These are phyloP conservation scores for Leccinum fallax DNA, from an alignment of 1,284 basidiomycete genomes.

Conservation along the genomic window DNA sequence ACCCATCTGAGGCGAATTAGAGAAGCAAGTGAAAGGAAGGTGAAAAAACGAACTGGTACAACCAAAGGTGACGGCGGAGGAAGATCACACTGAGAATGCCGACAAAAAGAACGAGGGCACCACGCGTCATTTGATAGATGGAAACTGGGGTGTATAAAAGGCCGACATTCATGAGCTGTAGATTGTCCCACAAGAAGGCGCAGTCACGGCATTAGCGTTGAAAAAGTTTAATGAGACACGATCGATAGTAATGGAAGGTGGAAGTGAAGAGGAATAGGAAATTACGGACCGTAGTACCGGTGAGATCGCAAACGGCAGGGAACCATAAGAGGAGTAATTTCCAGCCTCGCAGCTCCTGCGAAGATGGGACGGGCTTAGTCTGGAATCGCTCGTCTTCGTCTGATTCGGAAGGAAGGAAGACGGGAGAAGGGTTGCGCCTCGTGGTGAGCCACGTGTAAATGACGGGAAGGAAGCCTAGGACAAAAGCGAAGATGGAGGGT, in stretches of 20 bases:
- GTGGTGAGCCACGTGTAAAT: slow-evolving; percentile 65
- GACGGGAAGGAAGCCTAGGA: slow-evolving; percentile 79
- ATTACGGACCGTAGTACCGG: slow-evolving; percentile 76
- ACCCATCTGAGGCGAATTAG: slow-evolving; percentile 68
- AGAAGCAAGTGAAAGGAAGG: slow-evolving; percentile 1
- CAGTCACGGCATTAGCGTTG: slow-evolving; percentile 24
- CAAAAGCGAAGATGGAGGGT: slow-evolving; percentile 22
- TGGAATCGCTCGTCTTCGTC: slow-evolving; percentile 43
- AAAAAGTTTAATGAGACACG: slow-evolving; percentile 10
- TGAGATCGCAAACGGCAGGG: slow-evolving; percentile 87
- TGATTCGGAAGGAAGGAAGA: slow-evolving; percentile 59
- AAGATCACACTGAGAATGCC: slow-evolving; percentile 92
- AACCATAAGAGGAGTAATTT: slow-evolving; percentile 80
- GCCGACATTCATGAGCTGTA: slow-evolving; percentile 91
- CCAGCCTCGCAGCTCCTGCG: slow-evolving; percentile 62
- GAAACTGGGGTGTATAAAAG: slow-evolving; percentile 95
- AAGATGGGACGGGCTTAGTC: slow-evolving; percentile 40
- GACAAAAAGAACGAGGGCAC: slow-evolving; percentile 96
- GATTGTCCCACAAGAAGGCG: slow-evolving; percentile 20
- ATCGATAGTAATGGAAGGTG: slow-evolving; percentile 13
- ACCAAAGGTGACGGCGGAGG: slow-evolving; percentile 77
- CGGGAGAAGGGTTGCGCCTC: slow-evolving; percentile 47
- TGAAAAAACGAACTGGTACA: slow-evolving; percentile 67
- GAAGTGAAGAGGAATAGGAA: slow-evolving; percentile 15
- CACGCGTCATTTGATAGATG: slow-evolving; percentile 98